Conservation (phyloP, 768 basidiomycete genomes). For the Leccinum subtestaceum region DNA sequence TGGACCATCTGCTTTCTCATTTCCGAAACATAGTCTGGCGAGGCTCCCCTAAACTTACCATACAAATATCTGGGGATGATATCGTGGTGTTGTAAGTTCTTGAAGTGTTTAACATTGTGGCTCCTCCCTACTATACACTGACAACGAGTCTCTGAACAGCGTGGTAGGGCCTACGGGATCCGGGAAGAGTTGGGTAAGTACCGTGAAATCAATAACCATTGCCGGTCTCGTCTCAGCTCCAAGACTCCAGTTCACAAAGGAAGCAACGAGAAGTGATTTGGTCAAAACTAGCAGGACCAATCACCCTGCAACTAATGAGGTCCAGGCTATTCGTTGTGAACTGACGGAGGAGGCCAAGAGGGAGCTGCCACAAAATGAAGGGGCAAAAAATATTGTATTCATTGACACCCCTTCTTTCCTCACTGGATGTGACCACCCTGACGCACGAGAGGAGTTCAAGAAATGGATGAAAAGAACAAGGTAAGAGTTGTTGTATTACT, state of each 20-base stretch:
- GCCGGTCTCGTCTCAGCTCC: neutral
- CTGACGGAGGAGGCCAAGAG: slow-evolving; percentile 8
- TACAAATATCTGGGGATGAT: slow-evolving; percentile 12
- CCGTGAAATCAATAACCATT: neutral
- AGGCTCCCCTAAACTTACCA: neutral
- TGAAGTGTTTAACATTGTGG: neutral
- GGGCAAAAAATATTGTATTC: slow-evolving; percentile 15
- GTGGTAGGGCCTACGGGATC: slow-evolving; percentile 20
- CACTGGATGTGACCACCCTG: slow-evolving; percentile 5
- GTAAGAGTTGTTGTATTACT: neutral
- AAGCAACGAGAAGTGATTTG: slow-evolving; percentile 6
- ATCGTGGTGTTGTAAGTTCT: slow-evolving; percentile 22
- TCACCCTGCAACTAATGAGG: slow-evolving; percentile 7
- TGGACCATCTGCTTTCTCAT: neutral
- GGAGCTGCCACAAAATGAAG: neutral
- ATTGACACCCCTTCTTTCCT: slow-evolving; percentile 25
- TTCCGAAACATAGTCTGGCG: neutral
- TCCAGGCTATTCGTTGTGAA: slow-evolving; percentile 17
- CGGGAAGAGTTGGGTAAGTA: slow-evolving; percentile 22
- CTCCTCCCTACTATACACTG: neutral
- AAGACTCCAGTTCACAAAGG: slow-evolving; percentile 13
- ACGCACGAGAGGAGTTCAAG: slow-evolving; percentile 6
- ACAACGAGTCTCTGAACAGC: slow-evolving; percentile 1
- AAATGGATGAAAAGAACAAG: neutral
- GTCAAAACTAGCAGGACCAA: slow-evolving; percentile 1